phyloP scores from a whole-genome alignment of 306 rosid species.

The Fragaria iinumae region DNA sequence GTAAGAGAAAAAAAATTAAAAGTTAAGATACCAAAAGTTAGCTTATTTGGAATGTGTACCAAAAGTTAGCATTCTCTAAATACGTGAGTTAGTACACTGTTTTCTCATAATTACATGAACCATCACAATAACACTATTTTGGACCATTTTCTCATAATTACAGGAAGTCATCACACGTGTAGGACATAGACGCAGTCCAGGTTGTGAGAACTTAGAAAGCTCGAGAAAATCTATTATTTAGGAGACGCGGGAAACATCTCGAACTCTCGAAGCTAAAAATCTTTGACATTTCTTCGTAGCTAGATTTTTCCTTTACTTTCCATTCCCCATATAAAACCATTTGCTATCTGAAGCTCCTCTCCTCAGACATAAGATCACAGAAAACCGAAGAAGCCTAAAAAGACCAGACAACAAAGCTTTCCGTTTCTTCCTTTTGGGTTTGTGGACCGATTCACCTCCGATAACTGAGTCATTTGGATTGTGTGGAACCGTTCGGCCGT shows the following conservation, averaged over 20 bases:
- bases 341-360: not conserved
- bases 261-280: constrained; percentile 36
- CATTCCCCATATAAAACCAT: constrained; percentile 5
- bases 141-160: no score
- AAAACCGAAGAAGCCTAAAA: not conserved
- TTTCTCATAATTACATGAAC: no score
- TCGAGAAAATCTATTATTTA: constrained; percentile 28
- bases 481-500: constrained; percentile 50
- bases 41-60: no score
- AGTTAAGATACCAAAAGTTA: no score
- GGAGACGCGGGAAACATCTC: constrained; percentile 47
- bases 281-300: not conserved
- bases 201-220: constrained; percentile 6
- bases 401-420: not conserved
- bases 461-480: constrained; percentile 46
- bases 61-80: no score
- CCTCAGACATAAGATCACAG: not conserved
- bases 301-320: not conserved
- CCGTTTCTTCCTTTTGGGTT: constrained; percentile 36
- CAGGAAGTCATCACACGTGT: constrained; percentile 17
- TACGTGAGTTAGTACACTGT: no score
- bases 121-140: no score
- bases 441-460: constrained; percentile 50
- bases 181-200: not conserved
- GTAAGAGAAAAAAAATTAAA: no score